These are phyloP conservation scores for Eimeria necatrix DNA, from an alignment of 169 alveolate species.

Conservation along the genomic window DNA sequence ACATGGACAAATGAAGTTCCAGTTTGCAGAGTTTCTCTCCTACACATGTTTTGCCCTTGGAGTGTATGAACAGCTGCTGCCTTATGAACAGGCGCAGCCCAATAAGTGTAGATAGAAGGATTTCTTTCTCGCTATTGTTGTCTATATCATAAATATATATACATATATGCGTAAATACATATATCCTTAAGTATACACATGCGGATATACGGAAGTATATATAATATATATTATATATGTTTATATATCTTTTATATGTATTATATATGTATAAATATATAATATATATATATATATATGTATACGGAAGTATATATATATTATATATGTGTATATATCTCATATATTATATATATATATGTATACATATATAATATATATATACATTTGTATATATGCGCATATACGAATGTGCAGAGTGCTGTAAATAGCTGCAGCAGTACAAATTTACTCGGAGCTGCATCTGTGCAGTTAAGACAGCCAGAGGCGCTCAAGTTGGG, in stretches of 20 bases:
- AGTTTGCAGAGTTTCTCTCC: too few species aligned
- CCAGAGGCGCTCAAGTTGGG: too few species aligned
- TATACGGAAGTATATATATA: neutral
- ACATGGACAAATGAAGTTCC: too few species aligned
- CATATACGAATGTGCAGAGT: neutral
- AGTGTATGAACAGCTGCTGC: too few species aligned
- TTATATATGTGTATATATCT: too few species aligned
- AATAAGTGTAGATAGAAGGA: too few species aligned
- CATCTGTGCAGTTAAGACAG: neutral
- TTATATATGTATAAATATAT: neutral
- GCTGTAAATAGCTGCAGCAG: neutral
- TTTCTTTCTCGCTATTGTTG: too few species aligned
- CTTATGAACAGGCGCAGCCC: too few species aligned
- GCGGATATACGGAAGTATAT: neutral
- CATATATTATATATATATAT: neutral
- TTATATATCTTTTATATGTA: neutral
- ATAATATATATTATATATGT: neutral
- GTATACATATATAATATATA: neutral
- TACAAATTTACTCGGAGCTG: neutral
- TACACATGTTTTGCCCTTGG: too few species aligned
- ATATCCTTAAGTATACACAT: too few species aligned
- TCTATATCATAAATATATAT: too few species aligned
- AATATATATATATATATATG: neutral
- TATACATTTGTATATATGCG: neutral
- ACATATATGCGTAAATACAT: too few species aligned